Conservation (phyloP, 2,329 filamentous ascomycete species). For the Niveomyces coronatus region DNA sequence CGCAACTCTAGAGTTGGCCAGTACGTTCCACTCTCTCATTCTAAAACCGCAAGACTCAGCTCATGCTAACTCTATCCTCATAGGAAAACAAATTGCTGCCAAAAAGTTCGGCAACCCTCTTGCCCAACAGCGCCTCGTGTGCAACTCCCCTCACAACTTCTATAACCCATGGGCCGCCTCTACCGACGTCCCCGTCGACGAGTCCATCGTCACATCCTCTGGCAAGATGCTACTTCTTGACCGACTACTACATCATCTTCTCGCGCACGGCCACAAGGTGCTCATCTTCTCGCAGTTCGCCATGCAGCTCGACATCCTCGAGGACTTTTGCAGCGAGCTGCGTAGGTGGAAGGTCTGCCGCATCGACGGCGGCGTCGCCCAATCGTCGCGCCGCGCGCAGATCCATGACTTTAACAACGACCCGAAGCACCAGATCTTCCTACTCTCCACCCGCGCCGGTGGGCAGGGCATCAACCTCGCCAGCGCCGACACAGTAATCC, state of each 20-base stretch:
- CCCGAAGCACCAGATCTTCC: conserved; percentile 60
- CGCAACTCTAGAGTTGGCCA: conserved; percentile 65
- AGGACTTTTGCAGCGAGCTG: conserved; percentile 72
- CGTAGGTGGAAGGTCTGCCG: conserved; percentile 74
- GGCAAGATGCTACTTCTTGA: conserved; percentile 96
- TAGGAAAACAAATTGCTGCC: conserved; percentile 71
- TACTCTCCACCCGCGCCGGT: conserved; percentile 82
- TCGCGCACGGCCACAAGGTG: conserved; percentile 72
- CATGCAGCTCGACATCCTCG: conserved; percentile 80
- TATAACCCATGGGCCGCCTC: conserved; percentile 76
- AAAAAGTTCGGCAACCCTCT: conserved; percentile 92
- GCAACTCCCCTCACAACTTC: conserved; percentile 93
- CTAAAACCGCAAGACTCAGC: rapidly evolving
- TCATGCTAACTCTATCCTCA: conserved; percentile 15
- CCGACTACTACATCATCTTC: conserved; percentile 66
- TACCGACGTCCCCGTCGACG: conserved; percentile 54
- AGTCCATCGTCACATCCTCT: conserved; percentile 73
- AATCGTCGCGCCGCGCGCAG: conserved; percentile 58
- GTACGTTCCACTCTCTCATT: conserved; percentile 32
- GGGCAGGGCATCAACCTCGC: conserved; percentile 94
- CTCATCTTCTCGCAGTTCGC: conserved; percentile 97
- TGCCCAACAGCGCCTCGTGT: conserved; percentile 83
- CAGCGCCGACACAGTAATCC: conserved; percentile 80
- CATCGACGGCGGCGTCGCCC: conserved; percentile 80
- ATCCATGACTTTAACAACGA: conserved; percentile 65